phyloP scores from a whole-genome alignment of 768 basidiomycete genomes.

The Cystobasidium ongulense region DNA sequence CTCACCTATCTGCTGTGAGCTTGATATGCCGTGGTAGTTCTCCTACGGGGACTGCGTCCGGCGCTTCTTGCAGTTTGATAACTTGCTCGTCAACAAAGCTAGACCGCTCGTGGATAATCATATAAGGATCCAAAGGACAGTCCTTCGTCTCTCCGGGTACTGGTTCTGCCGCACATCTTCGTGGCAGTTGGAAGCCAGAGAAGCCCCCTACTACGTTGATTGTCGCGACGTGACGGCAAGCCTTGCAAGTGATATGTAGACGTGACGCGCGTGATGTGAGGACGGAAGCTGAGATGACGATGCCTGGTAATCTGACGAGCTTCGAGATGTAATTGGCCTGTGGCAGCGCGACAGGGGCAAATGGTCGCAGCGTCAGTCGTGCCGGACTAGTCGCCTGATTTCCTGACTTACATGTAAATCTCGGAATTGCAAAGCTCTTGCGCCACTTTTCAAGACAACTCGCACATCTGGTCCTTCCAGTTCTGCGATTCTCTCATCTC shows the following conservation, averaged over 20 bases:
- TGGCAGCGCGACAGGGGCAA: not conserved
- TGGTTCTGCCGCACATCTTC: conserved; percentile 73
- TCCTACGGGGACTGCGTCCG: conserved; percentile 98
- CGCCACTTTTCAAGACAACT: conserved; percentile 75
- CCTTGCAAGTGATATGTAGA: conserved; percentile 83
- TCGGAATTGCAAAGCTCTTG: conserved; percentile 87
- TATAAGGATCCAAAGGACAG: conserved; percentile 90
- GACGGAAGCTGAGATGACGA: conserved; percentile 92
- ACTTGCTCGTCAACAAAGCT: conserved; percentile 91
- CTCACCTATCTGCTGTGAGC: conserved; percentile 68
- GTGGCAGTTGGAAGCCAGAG: conserved; percentile 55
- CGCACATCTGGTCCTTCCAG: conserved; percentile 63
- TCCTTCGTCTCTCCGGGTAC: conserved; percentile 80
- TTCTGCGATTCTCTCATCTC: conserved; percentile 40
- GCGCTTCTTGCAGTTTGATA: conserved; percentile 94
- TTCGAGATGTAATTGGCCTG: conserved; percentile 82
- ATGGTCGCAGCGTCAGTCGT: conserved; percentile 1
- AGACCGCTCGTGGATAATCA: conserved; percentile 89
- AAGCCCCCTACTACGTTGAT: conserved; percentile 51
- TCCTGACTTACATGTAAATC: conserved; percentile 61
- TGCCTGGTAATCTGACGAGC: conserved; percentile 91
- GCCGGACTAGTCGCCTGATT: not conserved
- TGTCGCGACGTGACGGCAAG: conserved; percentile 69
- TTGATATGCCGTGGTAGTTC: conserved; percentile 93
- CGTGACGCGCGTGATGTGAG: conserved; percentile 87